Conservation (phyloP, 2,329 filamentous ascomycete species). For the Xylaria sp. region DNA sequence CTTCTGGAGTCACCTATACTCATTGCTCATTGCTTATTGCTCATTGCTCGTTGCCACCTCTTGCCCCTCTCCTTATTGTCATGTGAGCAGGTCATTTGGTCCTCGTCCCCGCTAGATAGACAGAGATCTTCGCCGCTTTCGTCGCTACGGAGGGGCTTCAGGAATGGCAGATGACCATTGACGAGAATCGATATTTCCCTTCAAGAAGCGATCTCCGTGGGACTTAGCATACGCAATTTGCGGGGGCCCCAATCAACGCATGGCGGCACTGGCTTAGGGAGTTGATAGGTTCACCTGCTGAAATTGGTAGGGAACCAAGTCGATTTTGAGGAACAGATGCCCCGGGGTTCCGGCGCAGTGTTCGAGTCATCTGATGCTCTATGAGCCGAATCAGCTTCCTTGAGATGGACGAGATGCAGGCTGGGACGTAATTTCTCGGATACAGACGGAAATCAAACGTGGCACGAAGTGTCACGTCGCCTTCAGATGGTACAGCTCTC, state of each 20-base stretch:
- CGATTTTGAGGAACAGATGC: conserved; percentile 5
- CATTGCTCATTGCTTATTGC: conserved; percentile 1
- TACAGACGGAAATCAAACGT: neutral
- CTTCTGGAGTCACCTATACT: conserved; percentile 1
- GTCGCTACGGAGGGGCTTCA: conserved; percentile 26
- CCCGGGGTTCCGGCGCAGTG: neutral
- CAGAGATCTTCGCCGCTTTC: conserved; percentile 37
- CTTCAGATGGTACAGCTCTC: conserved; percentile 6
- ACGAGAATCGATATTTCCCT: conserved; percentile 17
- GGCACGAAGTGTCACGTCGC: neutral
- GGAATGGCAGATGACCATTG: conserved; percentile 25
- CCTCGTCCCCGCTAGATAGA: conserved; percentile 24
- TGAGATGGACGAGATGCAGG: conserved; percentile 1
- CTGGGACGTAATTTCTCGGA: neutral
- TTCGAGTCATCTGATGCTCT: neutral
- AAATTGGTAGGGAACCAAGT: conserved; percentile 9
- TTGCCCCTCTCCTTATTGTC: conserved; percentile 26
- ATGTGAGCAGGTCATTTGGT: conserved; percentile 36
- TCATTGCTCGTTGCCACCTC: conserved; percentile 28
- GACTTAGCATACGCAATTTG: neutral
- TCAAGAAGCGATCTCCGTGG: conserved; percentile 15
- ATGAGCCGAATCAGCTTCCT: conserved; percentile 6
- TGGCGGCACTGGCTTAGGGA: neutral
- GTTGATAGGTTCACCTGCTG: conserved; percentile 8
- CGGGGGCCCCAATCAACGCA: neutral